phyloP scores from a whole-genome alignment of 2,329 filamentous ascomycete species.

The Juglanconis juglandina region DNA sequence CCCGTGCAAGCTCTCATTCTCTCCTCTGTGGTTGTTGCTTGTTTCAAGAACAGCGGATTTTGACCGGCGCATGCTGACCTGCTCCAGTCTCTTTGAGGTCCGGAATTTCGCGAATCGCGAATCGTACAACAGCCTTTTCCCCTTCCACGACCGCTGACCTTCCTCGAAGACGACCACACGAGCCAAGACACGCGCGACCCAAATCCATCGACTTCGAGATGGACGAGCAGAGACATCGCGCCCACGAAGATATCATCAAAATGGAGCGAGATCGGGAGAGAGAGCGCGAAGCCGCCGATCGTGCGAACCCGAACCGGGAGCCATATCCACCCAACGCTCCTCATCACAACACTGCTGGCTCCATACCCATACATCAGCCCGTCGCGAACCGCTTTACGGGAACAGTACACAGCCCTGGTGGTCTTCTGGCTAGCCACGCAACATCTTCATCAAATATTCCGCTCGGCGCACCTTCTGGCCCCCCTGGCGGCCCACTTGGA shows the following conservation, averaged over 20 bases:
- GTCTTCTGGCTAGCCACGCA: constrained; percentile 73
- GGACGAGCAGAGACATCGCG: constrained; percentile 45
- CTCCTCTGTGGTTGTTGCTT: background rate
- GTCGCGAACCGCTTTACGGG: constrained; percentile 77
- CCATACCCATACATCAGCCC: constrained; percentile 90
- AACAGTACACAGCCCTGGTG: constrained; percentile 88
- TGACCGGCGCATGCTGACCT: constrained; percentile 1
- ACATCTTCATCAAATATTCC: constrained; percentile 52
- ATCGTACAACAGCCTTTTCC: background rate
- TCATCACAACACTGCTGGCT: constrained; percentile 83
- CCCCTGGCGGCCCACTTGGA: constrained; percentile 51
- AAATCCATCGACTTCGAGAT: constrained; percentile 37
- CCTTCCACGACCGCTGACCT: background rate
- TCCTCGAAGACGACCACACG: background rate
- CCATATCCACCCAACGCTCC: constrained; percentile 64
- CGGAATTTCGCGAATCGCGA: constrained; percentile 1
- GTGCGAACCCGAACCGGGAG: constrained; percentile 45
- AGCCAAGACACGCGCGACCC: constrained; percentile 45
- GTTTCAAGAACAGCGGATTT: background rate
- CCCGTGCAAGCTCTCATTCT: background rate
- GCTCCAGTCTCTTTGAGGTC: constrained; percentile 11
- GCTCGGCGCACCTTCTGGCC: constrained; percentile 49
- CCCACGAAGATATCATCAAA: constrained; percentile 44
- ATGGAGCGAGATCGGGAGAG: constrained; percentile 61
- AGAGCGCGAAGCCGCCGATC: constrained; percentile 57